A percentile compares a stretch with the other conserved stretches of the same genome.
Conservation (phyloP, 208 protist species). For the Entamoeba moshkovskii region DNA sequence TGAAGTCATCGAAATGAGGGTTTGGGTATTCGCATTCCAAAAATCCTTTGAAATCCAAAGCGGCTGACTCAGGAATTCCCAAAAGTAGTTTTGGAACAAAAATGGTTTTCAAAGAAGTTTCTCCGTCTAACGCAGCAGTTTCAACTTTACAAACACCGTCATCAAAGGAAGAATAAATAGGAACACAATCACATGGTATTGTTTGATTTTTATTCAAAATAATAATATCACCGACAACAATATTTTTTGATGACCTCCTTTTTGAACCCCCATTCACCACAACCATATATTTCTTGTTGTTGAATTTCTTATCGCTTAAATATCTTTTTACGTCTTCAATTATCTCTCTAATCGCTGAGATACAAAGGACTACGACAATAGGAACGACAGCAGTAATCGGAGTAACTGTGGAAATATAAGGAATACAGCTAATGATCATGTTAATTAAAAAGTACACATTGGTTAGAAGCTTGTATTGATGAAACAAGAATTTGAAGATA, state of each 20-base stretch:
- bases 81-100: neutral
- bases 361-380: slow-evolving; percentile 10
- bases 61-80: neutral
- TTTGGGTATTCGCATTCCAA: neutral
- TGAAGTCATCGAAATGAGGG: neutral
- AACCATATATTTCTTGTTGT: neutral
- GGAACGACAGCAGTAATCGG: slow-evolving; percentile 1
- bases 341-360: slow-evolving; percentile 19
- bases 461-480: slow-evolving; percentile 14
- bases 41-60: neutral
- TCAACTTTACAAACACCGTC: neutral
- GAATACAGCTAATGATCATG: neutral
- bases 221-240: neutral
- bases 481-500: neutral
- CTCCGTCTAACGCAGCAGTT: slow-evolving; percentile 28
- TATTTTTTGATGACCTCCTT: neutral
- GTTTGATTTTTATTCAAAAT: neutral
- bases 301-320: neutral
- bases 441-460: slow-evolving; percentile 27
- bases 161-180: neutral
- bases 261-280: neutral
- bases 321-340: slow-evolving; percentile 18
- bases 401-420: neutral
- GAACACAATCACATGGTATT: neutral
- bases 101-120: slow-evolving; percentile 17